Conservation (phyloP, 495 filamentous ascomycete genomes). For the Tuber magnatum region DNA sequence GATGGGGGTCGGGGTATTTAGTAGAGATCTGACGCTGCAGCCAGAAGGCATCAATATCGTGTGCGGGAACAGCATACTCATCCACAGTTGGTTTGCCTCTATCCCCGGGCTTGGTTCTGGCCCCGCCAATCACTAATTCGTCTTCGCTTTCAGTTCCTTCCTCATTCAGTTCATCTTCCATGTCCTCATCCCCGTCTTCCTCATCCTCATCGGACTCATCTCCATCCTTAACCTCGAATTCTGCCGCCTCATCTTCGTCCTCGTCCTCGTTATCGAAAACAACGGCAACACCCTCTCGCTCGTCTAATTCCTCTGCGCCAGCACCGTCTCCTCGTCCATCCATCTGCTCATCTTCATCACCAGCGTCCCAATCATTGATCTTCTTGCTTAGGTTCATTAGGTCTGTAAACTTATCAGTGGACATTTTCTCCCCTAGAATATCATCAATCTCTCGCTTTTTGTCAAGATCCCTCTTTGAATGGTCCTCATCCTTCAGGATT, state of each 20-base stretch:
- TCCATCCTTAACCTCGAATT: constrained; percentile 62
- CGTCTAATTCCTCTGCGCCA: constrained; percentile 68
- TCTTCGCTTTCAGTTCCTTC: constrained; percentile 49
- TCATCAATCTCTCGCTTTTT: constrained; percentile 98
- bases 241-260: constrained; percentile 73
- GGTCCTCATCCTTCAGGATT: constrained; percentile 81
- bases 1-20: constrained; percentile 82
- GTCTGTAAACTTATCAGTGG: constrained; percentile 91
- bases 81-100: constrained; percentile 45
- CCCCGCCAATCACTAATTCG: constrained; percentile 75
- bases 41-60: constrained; percentile 96
- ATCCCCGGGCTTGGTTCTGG: constrained; percentile 42
- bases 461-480: constrained; percentile 81
- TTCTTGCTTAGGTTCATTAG: constrained; percentile 96
- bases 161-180: constrained; percentile 46
- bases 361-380: constrained; percentile 96
- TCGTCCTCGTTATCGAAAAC: constrained; percentile 93
- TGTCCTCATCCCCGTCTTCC: constrained; percentile 49
- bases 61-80: constrained; percentile 62
- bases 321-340: constrained; percentile 54
- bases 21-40: constrained; percentile 83
- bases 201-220: constrained; percentile 51
- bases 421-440: constrained; percentile 71
- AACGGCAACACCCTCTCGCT: constrained; percentile 91
- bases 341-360: constrained; percentile 92